Percentiles rank a stretch among this genome's conserved stretches.
Evolutionary conservation across 225 moss, liverwort and hornwort genomes (phyloP).

Genomic region (Pseudoscleropodium purum): DNA sequence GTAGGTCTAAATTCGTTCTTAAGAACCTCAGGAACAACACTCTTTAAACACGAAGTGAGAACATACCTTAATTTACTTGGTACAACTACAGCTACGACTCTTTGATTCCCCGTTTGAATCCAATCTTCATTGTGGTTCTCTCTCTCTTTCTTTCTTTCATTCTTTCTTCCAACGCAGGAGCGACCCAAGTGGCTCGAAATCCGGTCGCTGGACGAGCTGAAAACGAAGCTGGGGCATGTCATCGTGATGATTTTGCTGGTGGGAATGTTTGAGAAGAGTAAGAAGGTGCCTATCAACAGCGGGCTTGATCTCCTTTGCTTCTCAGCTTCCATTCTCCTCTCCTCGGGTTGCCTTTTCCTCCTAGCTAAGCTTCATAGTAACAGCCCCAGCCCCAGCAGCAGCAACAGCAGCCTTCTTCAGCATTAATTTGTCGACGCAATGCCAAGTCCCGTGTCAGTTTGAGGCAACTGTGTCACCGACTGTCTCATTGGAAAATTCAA

Average conservation of each 20-base stretch:
- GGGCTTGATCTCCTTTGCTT: constrained; percentile 79
- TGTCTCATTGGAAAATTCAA: not conserved
- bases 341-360: constrained; percentile 74
- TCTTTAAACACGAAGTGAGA: too few species aligned
- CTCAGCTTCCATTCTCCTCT: constrained; percentile 76
- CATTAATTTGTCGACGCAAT: constrained; percentile 13
- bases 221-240: constrained; percentile 95
- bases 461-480: not conserved
- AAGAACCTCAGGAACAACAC: too few species aligned
- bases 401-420: not conserved
- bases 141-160: not conserved
- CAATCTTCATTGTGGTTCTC: not conserved
- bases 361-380: constrained; percentile 49
- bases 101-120: not conserved
- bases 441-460: not conserved
- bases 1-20: too few species aligned
- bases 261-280: constrained; percentile 98
- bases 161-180: constrained; percentile 20
- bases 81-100: too few species aligned
- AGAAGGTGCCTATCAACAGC: constrained; percentile 71
- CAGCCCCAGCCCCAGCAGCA: not conserved
- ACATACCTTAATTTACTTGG: too few species aligned
- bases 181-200: constrained; percentile 97
- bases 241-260: constrained; percentile 98
- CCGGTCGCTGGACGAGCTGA: constrained; percentile 87